phyloP scores from a whole-genome alignment of 345 rosid genomes.

The Mallotus nudiflorus region DNA sequence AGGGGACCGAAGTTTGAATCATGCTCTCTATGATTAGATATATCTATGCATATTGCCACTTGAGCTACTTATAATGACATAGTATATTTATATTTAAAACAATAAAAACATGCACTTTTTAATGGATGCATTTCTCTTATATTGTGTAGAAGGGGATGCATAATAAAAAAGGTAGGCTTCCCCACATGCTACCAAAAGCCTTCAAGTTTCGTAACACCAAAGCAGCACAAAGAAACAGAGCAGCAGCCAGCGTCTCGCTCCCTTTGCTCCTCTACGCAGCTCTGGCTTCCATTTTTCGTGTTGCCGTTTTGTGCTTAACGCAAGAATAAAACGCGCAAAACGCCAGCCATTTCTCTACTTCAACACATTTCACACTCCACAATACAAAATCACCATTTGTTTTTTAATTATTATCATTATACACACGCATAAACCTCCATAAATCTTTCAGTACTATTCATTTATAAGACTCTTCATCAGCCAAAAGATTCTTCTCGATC shows the following conservation, averaged over 20 bases:
- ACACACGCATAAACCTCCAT: not conserved
- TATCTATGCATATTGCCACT: too few relatives aligned
- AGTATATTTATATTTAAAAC: too few relatives aligned
- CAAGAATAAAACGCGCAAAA: not conserved
- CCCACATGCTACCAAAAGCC: too few relatives aligned
- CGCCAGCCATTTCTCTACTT: not conserved
- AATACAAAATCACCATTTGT: not conserved
- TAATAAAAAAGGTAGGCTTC: too few relatives aligned
- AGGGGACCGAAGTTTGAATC: too few relatives aligned
- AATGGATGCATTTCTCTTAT: too few relatives aligned
- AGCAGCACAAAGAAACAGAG: not conserved
- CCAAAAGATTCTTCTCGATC: slow-evolving; percentile 32
- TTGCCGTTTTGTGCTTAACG: not conserved
- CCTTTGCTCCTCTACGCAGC: too few relatives aligned
- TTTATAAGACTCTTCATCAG: not conserved
- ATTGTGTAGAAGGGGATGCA: too few relatives aligned
- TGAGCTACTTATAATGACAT: too few relatives aligned
- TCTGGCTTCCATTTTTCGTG: not conserved
- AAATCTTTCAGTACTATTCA: not conserved
- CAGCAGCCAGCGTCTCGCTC: not conserved
- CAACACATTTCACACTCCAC: not conserved
- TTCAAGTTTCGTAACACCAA: too few relatives aligned
- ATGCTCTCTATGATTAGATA: too few relatives aligned
- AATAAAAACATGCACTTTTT: too few relatives aligned
- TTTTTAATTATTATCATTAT: not conserved